Percentiles rank a stretch among this genome's conserved stretches.
phyloP scores from a whole-genome alignment of 2,329 filamentous ascomycete species.

The Calonectria hawksworthii region DNA sequence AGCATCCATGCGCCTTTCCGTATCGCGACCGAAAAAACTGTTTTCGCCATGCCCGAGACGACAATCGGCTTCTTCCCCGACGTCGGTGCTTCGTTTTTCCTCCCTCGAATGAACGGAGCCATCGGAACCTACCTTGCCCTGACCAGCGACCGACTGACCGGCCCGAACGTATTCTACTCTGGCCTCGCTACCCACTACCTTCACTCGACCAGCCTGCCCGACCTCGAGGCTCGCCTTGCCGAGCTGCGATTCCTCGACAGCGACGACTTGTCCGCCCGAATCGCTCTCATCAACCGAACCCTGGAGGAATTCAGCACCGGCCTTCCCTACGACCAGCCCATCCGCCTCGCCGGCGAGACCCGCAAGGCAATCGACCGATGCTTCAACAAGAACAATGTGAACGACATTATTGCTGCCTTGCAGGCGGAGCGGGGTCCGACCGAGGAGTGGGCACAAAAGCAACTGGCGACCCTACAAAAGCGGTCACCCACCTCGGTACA shows the following conservation, averaged over 20 bases:
- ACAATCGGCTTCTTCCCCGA: constrained; percentile 99
- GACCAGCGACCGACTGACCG: constrained; percentile 86
- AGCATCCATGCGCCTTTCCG: constrained; percentile 96
- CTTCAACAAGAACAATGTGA: constrained; percentile 77
- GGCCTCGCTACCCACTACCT: constrained; percentile 97
- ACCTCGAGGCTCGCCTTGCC: constrained; percentile 86
- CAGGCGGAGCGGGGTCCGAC: constrained; percentile 65
- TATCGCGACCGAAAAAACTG: constrained; percentile 94
- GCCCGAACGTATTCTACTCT: constrained; percentile 89
- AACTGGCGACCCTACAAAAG: constrained; percentile 79
- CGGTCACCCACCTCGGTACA: constrained; percentile 90
- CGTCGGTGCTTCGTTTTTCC: constrained; percentile 95
- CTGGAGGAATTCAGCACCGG: constrained; percentile 94
- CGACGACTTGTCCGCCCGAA: constrained; percentile 72
- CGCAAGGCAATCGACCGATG: constrained; percentile 88
- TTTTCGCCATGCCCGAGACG: constrained; percentile 99
- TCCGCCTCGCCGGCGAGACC: constrained; percentile 76
- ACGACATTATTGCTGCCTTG: constrained; percentile 79
- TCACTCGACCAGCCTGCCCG: constrained; percentile 87
- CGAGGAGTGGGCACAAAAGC: constrained; percentile 83
- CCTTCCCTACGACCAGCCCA: constrained; percentile 80
- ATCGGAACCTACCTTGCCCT: constrained; percentile 94
- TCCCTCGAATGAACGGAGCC: constrained; percentile 88
- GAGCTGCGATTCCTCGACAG: constrained; percentile 92
- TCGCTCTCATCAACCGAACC: constrained; percentile 83